phyloP scores from a whole-genome alignment of 1,284 basidiomycete species.

The Apiotrichum veenhuisii region DNA sequence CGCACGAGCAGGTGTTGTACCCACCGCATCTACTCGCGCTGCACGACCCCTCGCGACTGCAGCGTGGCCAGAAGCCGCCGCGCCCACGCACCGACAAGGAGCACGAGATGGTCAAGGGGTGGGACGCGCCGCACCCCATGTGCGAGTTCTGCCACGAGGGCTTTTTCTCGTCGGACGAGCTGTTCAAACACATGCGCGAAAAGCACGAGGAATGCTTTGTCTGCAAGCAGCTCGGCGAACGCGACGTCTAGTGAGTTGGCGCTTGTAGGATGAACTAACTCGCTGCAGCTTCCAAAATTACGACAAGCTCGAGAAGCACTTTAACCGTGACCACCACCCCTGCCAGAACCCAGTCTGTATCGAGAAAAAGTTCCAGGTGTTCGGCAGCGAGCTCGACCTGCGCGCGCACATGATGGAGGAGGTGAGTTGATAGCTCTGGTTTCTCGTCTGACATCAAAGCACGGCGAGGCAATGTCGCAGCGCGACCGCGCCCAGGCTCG shows the following conservation, averaged over 20 bases:
- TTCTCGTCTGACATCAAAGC: constrained; percentile 48
- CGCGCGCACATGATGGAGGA: constrained; percentile 77
- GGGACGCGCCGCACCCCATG: constrained; percentile 51
- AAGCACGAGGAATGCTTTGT: constrained; percentile 95
- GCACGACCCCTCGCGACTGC: constrained; percentile 72
- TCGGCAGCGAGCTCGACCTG: constrained; percentile 79
- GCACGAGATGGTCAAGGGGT: constrained; percentile 42
- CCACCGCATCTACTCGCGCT: constrained; percentile 62
- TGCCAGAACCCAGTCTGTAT: constrained; percentile 73
- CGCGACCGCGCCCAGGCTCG: constrained; percentile 73
- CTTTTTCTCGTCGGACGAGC: constrained; percentile 85
- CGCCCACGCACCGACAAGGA: constrained; percentile 39
- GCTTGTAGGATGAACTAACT: neutral
- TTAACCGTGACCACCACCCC: constrained; percentile 62
- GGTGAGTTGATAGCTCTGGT: constrained; percentile 23
- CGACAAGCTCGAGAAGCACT: constrained; percentile 59
- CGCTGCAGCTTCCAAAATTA: constrained; percentile 70
- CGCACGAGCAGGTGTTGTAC: constrained; percentile 90
- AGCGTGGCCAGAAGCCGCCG: constrained; percentile 50
- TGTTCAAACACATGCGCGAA: constrained; percentile 92
- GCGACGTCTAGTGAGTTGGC: constrained; percentile 79
- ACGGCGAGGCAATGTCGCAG: constrained; percentile 73
- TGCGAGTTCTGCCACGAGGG: constrained; percentile 76
- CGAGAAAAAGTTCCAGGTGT: constrained; percentile 91
- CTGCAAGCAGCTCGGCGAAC: constrained; percentile 74